Percentiles rank a stretch among this genome's conserved stretches.
Conservation (phyloP, 768 basidiomycete genomes). For the Lactarius evosmus region DNA sequence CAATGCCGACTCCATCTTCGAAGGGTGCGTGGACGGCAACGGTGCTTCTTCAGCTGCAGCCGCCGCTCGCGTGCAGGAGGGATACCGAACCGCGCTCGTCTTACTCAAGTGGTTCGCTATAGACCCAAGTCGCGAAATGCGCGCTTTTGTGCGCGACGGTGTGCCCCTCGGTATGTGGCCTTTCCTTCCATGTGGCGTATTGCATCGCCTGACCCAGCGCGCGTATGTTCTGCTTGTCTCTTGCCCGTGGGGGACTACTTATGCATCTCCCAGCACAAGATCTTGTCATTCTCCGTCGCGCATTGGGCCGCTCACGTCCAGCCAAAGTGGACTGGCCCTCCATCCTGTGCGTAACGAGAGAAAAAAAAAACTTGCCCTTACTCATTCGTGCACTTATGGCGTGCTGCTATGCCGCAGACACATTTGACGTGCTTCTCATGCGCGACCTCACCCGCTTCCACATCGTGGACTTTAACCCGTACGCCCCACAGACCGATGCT, state of each 20-base stretch:
- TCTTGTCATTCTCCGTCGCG: slow-evolving; percentile 47
- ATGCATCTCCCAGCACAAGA: slow-evolving; percentile 74
- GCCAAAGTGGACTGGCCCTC: slow-evolving; percentile 51
- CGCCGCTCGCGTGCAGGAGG: slow-evolving; percentile 18
- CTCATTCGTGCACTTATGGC: neutral
- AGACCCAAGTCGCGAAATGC: slow-evolving; percentile 77
- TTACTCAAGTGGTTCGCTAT: slow-evolving; percentile 88
- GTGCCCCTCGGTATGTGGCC: slow-evolving; percentile 62
- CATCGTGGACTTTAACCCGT: slow-evolving; percentile 91
- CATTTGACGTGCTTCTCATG: slow-evolving; percentile 84
- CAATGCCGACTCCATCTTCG: slow-evolving; percentile 57
- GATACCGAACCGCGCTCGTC: slow-evolving; percentile 76
- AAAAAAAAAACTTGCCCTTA: neutral
- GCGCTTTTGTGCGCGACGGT: slow-evolving; percentile 84
- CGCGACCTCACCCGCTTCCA: slow-evolving; percentile 73
- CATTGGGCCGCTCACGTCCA: slow-evolving; percentile 73
- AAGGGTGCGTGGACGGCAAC: slow-evolving; percentile 45
- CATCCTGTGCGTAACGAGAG: slow-evolving; percentile 78
- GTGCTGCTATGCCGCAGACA: slow-evolving; percentile 47
- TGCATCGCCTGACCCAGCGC: no score
- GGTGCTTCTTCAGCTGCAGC: no score
- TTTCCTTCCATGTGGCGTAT: neutral
- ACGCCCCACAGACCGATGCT: slow-evolving; percentile 79
- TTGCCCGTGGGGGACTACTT: no score
- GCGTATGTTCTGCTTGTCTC: neutral